A percentile compares a stretch with the other conserved stretches of the same genome.
These are phyloP conservation scores for Wallacemonas collosoma DNA, from an alignment of 208 protist species.

Conservation along the genomic window DNA sequence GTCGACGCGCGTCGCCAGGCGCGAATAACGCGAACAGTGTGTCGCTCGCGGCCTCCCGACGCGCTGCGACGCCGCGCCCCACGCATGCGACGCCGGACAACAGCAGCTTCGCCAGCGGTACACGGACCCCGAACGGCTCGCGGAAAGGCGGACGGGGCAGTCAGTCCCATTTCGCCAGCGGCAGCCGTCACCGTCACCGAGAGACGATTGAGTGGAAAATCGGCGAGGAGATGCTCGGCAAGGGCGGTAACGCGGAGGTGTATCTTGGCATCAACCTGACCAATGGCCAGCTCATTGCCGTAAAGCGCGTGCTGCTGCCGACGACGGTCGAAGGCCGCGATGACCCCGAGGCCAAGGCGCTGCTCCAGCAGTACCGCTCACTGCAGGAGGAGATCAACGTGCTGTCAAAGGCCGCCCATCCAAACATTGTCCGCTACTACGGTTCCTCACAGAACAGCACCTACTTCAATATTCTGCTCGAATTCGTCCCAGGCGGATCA, in stretches of 20 bases:
- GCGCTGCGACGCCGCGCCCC: constrained; percentile 38
- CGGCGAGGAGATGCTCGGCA: constrained; percentile 88
- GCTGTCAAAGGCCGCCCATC: constrained; percentile 85
- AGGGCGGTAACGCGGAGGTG: constrained; percentile 89
- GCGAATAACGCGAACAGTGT: constrained; percentile 1
- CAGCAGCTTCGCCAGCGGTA: constrained; percentile 35
- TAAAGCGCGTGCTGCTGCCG: constrained; percentile 87
- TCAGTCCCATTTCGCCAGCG: constrained; percentile 18
- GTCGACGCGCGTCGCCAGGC: constrained; percentile 7
- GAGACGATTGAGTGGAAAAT: constrained; percentile 93
- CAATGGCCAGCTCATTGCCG: constrained; percentile 89
- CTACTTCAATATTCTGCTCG: constrained; percentile 92
- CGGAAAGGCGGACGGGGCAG: constrained; percentile 13
- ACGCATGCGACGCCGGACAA: constrained; percentile 48
- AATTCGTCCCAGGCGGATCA: constrained; percentile 91
- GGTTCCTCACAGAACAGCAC: constrained; percentile 77
- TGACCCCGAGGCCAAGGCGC: constrained; percentile 50
- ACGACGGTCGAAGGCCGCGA: constrained; percentile 28
- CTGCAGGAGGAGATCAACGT: constrained; percentile 91
- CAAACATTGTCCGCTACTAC: constrained; percentile 93
- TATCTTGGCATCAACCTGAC: constrained; percentile 91
- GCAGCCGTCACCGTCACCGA: constrained; percentile 38
- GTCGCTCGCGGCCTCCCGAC: constrained; percentile 9
- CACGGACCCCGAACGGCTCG: constrained; percentile 21
- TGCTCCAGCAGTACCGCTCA: constrained; percentile 82